A percentile compares a stretch with the other conserved stretches of the same genome.
phyloP scores from a whole-genome alignment of 2,329 filamentous ascomycete genomes.

The Fusarium citri region DNA sequence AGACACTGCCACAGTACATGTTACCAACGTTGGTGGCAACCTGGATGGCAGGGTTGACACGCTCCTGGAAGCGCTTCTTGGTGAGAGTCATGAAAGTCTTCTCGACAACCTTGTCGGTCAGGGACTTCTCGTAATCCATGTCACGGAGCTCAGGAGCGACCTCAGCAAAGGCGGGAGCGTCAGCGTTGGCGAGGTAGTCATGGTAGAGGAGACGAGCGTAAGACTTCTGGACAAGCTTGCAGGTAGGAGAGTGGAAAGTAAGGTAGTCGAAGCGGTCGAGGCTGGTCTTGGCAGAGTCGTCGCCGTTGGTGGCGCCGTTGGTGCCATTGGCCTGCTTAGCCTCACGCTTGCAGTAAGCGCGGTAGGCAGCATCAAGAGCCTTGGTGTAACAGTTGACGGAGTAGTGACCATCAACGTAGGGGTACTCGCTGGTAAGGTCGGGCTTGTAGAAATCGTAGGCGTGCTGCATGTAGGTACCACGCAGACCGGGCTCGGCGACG shows the following conservation, averaged over 20 bases:
- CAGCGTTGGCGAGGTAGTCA: constrained; percentile 80
- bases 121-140: constrained; percentile 81
- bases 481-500: constrained; percentile 81
- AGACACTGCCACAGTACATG: constrained; percentile 78
- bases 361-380: constrained; percentile 84
- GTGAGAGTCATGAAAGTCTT: constrained; percentile 87
- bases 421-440: constrained; percentile 87
- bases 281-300: constrained; percentile 65
- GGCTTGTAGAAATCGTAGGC: constrained; percentile 94
- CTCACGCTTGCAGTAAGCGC: constrained; percentile 82
- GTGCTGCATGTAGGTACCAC: constrained; percentile 84
- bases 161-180: constrained; percentile 75
- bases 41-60: constrained; percentile 78
- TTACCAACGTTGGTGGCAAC: constrained; percentile 81
- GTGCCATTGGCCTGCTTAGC: constrained; percentile 67
- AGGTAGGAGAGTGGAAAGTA: constrained; percentile 85
- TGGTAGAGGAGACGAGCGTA: constrained; percentile 88
- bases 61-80: constrained; percentile 86
- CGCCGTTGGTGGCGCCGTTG: constrained; percentile 63
- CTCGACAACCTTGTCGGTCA: constrained; percentile 85
- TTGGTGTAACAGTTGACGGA: constrained; percentile 85
- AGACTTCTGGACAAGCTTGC: constrained; percentile 88
- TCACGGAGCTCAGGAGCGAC: constrained; percentile 81
- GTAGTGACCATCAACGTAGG: constrained; percentile 86
- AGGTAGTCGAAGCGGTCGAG: constrained; percentile 88